These are phyloP conservation scores for Nicotiana obtusifolia DNA, from an alignment of 257 asterid genomes.

Conservation along the genomic window DNA sequence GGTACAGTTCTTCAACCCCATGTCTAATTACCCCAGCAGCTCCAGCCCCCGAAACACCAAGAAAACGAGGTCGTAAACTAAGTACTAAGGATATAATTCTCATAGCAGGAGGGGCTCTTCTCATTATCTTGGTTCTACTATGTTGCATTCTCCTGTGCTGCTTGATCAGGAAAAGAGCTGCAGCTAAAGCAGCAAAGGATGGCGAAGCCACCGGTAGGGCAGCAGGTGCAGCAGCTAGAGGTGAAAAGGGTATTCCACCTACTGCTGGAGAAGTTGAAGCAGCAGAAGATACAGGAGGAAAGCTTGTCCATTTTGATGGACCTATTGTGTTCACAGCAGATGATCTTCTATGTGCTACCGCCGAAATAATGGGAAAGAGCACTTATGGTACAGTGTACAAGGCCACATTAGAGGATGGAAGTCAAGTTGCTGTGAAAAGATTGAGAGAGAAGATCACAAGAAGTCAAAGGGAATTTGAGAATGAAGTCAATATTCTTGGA, in stretches of 20 bases:
- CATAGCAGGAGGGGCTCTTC: conserved; percentile 68
- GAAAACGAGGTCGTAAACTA: conserved; percentile 29
- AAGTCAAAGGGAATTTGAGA: conserved; percentile 78
- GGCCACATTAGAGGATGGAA: conserved; percentile 86
- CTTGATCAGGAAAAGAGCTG: conserved; percentile 52
- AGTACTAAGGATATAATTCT: conserved; percentile 69
- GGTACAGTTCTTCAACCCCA: conserved; percentile 46
- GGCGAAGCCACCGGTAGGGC: conserved; percentile 16
- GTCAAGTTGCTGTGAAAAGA: conserved; percentile 89
- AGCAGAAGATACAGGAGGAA: conserved; percentile 80
- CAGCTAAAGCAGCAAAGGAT: conserved; percentile 29
- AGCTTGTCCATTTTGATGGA: conserved; percentile 91
- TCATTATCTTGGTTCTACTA: conserved; percentile 42
- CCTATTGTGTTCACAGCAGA: conserved; percentile 75
- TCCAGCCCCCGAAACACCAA: conserved; percentile 19
- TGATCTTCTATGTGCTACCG: conserved; percentile 90
- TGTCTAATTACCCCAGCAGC: conserved; percentile 42
- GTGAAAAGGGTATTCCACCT: conserved; percentile 36
- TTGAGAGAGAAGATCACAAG: conserved; percentile 88
- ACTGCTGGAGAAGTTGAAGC: conserved; percentile 40
- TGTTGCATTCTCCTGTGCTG: conserved; percentile 61
- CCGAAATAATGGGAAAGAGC: conserved; percentile 94
- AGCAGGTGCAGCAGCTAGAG: conserved; percentile 13
- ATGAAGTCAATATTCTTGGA: conserved; percentile 68
- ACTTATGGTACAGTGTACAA: conserved; percentile 92